Conservation (phyloP, 176 grass and related monocot genomes). For the Carex littledalei region DNA sequence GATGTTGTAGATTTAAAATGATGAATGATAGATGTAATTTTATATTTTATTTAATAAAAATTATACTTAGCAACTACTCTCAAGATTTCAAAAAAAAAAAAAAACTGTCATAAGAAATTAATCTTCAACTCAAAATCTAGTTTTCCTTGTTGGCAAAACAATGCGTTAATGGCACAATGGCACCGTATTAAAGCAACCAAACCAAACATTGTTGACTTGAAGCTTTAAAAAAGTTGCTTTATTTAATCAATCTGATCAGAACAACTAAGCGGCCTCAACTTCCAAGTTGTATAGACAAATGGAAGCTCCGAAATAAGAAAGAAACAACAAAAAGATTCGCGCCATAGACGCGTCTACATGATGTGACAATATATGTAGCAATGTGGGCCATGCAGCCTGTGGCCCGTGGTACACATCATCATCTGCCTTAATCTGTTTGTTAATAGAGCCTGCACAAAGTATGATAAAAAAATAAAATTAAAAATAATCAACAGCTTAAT, state of each 20-base stretch:
- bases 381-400: background rate
- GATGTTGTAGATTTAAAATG: too few relatives aligned
- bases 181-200: background rate
- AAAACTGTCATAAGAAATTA: background rate
- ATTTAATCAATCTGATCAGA: background rate
- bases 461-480: background rate
- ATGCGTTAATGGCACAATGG: background rate
- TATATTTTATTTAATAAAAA: too few relatives aligned
- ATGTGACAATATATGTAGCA: conserved; percentile 8
- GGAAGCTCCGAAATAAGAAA: background rate
- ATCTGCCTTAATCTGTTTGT: background rate
- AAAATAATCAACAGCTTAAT: background rate
- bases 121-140: background rate
- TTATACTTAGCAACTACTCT: too few relatives aligned
- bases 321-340: conserved; percentile 2
- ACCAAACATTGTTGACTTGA: background rate
- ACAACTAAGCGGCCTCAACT: background rate
- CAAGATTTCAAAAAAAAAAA: background rate
- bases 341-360: background rate
- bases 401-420: background rate
- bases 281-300: background rate
- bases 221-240: background rate
- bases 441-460: background rate
- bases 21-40: too few relatives aligned
- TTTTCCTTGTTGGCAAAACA: background rate